These are phyloP conservation scores for Volvox africanus DNA, from an alignment of 139 green algal species.

Conservation along the genomic window DNA sequence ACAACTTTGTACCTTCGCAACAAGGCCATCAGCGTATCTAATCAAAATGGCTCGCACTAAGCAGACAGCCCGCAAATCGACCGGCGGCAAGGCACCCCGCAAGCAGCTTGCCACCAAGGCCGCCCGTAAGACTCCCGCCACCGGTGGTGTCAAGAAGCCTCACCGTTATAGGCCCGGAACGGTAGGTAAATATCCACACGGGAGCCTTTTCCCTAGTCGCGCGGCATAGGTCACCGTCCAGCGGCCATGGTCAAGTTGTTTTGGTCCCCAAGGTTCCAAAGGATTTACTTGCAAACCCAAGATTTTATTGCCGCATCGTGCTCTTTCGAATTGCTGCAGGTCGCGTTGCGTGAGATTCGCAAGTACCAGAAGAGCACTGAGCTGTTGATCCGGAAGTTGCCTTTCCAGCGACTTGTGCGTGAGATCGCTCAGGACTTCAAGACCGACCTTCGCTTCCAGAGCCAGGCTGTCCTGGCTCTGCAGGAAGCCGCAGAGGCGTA, in stretches of 20 bases:
- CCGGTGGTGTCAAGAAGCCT: slow-evolving; percentile 89
- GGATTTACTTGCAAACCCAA: too few species aligned
- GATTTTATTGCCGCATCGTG: too few species aligned
- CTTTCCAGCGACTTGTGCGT: slow-evolving; percentile 97
- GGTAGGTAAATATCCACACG: not conserved
- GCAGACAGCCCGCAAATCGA: slow-evolving; percentile 90
- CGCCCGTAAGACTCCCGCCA: slow-evolving; percentile 68
- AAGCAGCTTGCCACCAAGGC: slow-evolving; percentile 97
- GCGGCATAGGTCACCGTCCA: too few species aligned
- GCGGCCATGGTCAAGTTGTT: too few species aligned
- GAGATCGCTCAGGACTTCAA: slow-evolving; percentile 99
- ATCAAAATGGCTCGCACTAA: slow-evolving; percentile 87
- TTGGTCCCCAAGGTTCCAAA: too few species aligned
- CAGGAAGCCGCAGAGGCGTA: slow-evolving; percentile 96
- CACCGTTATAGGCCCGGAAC: slow-evolving; percentile 66
- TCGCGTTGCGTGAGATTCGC: slow-evolving; percentile 16
- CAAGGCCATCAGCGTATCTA: too few species aligned
- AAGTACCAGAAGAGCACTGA: slow-evolving; percentile 62
- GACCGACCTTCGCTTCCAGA: slow-evolving; percentile 95
- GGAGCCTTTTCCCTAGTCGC: too few species aligned
- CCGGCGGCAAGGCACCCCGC: slow-evolving; percentile 89
- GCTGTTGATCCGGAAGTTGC: slow-evolving; percentile 96
- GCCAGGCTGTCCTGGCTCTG: slow-evolving; percentile 86
- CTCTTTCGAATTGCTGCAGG: not conserved
- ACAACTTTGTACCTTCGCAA: too few species aligned